phyloP scores from a whole-genome alignment of 352 stramenopile genomes.

The Blastocystis sp. region DNA sequence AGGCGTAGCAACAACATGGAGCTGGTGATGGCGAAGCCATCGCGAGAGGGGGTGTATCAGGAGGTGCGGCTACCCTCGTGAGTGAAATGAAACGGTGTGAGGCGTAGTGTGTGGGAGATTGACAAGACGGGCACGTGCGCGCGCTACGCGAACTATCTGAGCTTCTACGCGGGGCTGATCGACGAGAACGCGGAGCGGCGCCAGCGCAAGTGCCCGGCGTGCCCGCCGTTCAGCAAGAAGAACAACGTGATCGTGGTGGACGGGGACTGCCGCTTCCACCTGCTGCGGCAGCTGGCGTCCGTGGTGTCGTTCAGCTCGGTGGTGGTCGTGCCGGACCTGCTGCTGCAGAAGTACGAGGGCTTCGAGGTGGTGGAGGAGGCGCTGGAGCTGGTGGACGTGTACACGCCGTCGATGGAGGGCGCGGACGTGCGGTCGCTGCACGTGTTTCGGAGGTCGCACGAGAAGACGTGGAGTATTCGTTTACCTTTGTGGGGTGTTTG shows the following conservation, averaged over 20 bases:
- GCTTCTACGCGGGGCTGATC: conserved; percentile 17
- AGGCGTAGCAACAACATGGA: background rate
- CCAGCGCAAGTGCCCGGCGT: background rate
- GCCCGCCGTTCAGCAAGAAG: conserved; percentile 8
- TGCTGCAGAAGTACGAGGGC: conserved; percentile 17
- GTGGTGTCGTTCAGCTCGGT: conserved; percentile 15
- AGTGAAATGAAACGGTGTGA: background rate
- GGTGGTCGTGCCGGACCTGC: conserved; percentile 9
- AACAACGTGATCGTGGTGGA: conserved; percentile 29
- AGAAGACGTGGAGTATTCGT: background rate
- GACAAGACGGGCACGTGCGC: background rate
- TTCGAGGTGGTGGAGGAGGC: background rate
- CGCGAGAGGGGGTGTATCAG: background rate
- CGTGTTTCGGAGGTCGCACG: background rate
- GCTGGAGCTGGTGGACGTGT: conserved; percentile 10
- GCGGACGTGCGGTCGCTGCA: background rate
- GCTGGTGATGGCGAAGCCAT: background rate
- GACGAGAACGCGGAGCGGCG: background rate
- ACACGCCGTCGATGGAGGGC: background rate
- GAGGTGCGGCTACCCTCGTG: background rate
- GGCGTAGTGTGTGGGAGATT: background rate
- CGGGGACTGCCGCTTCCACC: conserved; percentile 13
- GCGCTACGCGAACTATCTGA: conserved; percentile 6
- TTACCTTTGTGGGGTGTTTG: background rate
- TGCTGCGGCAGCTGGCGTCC: background rate